A percentile compares a stretch with the other conserved stretches of the same genome.
Evolutionary conservation across 805 yeast genomes (phyloP).

Genomic region (Candida tibetensis): DNA sequence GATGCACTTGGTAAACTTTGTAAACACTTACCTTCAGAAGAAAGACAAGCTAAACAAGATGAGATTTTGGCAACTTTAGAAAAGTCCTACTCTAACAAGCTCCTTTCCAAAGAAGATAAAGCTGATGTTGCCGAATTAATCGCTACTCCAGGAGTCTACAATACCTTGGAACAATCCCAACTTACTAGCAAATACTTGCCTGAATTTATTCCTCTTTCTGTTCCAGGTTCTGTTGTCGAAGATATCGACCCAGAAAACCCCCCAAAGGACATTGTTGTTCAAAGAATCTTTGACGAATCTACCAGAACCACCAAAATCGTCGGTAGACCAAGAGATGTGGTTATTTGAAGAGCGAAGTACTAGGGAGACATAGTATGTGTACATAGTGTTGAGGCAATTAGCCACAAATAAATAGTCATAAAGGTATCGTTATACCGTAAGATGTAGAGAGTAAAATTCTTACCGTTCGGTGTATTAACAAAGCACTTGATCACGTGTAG

Average conservation of each 20-base stretch:
- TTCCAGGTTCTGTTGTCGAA: conserved; percentile 38
- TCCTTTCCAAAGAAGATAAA: conserved; percentile 36
- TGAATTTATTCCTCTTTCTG: conserved; percentile 51
- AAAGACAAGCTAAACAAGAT: conserved; percentile 19
- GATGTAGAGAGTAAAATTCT: too few species aligned
- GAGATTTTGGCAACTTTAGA: conserved; percentile 22
- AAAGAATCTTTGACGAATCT: conserved; percentile 61
- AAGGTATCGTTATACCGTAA: too few species aligned
- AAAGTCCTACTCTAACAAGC: conserved; percentile 17
- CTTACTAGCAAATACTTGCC: conserved; percentile 54
- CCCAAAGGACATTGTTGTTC: conserved; percentile 47
- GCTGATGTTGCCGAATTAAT: conserved; percentile 44
- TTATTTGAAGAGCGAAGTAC: too few species aligned
- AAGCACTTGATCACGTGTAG: too few species aligned
- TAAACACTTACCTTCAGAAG: conserved; percentile 32
- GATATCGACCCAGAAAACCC: conserved; percentile 37
- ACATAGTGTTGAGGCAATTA: too few species aligned
- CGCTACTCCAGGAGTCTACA: conserved; percentile 38
- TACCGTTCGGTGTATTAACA: too few species aligned
- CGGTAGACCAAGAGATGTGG: conserved; percentile 54
- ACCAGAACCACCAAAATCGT: conserved; percentile 51
- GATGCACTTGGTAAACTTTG: conserved; percentile 44
- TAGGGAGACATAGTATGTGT: too few species aligned
- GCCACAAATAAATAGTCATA: too few species aligned
- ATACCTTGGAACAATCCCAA: conserved; percentile 29